phyloP scores from a whole-genome alignment of 2,329 filamentous ascomycete species.

The Myriosclerotinia scirpicola region DNA sequence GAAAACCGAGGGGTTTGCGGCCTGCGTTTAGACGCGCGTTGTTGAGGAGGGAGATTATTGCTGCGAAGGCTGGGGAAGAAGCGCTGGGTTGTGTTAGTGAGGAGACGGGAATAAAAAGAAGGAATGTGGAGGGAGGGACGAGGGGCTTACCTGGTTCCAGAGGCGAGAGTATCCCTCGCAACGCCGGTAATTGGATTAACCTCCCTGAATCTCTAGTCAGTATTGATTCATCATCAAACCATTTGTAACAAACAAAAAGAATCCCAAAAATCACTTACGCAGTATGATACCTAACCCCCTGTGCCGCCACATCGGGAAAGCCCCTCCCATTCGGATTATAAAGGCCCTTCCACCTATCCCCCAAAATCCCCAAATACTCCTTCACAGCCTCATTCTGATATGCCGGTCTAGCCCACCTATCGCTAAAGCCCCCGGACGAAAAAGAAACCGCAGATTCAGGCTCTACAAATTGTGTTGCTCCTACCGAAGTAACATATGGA shows the following conservation, averaged over 20 bases:
- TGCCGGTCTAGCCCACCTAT: slow-evolving; percentile 49
- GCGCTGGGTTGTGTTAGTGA: slow-evolving; percentile 43
- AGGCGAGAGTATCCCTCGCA: slow-evolving; percentile 21
- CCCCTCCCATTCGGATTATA: slow-evolving; percentile 51
- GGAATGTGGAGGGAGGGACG: background rate
- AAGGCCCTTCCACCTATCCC: slow-evolving; percentile 48
- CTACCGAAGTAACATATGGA: slow-evolving; percentile 66
- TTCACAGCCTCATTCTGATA: slow-evolving; percentile 50
- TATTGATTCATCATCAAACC: no score
- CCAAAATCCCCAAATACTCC: slow-evolving; percentile 46
- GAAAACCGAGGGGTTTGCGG: slow-evolving; percentile 50
- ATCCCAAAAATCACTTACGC: slow-evolving; percentile 16
- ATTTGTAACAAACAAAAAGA: no score
- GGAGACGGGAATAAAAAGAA: background rate
- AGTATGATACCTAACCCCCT: slow-evolving; percentile 55
- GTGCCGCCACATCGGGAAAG: slow-evolving; percentile 55
- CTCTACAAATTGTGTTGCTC: slow-evolving; percentile 54
- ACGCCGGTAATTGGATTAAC: slow-evolving; percentile 47
- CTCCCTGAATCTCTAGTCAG: slow-evolving; percentile 20
- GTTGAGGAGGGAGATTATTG: slow-evolving; percentile 61
- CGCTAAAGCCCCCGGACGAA: slow-evolving; percentile 52
- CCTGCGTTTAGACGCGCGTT: slow-evolving; percentile 55
- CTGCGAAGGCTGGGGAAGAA: slow-evolving; percentile 57
- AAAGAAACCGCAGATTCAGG: slow-evolving; percentile 45
- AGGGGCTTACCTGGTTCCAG: slow-evolving; percentile 31